These are phyloP conservation scores for Borovskyia barvae DNA, from an alignment of 208 protist genomes.

Conservation along the genomic window DNA sequence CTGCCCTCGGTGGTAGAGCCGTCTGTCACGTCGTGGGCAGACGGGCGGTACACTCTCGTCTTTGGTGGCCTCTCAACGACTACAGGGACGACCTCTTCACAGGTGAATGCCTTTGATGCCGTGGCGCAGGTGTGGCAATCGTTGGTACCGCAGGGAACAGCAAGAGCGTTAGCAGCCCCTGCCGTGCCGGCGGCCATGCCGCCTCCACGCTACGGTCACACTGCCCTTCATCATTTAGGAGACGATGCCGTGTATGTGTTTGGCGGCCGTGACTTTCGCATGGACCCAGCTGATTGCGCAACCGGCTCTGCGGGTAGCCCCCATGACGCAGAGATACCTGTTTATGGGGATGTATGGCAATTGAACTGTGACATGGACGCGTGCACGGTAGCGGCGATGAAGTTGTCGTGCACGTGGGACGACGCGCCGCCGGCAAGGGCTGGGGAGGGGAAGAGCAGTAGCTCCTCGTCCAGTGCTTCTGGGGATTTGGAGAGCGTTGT, in stretches of 20 bases:
- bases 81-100: constrained; percentile 7
- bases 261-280: constrained; percentile 39
- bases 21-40: constrained; percentile 53
- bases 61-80: constrained; percentile 23
- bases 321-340: no score
- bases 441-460: neutral
- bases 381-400: constrained; percentile 3
- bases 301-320: no score
- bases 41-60: constrained; percentile 51
- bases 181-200: neutral
- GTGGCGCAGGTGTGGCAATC: constrained; percentile 10
- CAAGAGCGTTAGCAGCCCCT: neutral
- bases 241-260: constrained; percentile 65
- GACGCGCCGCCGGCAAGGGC: constrained; percentile 4
- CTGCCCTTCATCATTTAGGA: constrained; percentile 35
- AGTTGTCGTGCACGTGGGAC: constrained; percentile 17
- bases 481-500: neutral
- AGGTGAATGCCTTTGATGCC: constrained; percentile 15
- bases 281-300: no score
- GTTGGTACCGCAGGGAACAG: constrained; percentile 5
- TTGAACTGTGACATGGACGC: constrained; percentile 11
- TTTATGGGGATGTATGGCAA: constrained; percentile 37
- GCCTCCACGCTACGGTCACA: constrained; percentile 53
- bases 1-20: constrained; percentile 41
- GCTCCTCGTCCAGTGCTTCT: neutral